Evolutionary conservation across 768 basidiomycete species (phyloP).

Genomic region (Daedalea quercina): DNA sequence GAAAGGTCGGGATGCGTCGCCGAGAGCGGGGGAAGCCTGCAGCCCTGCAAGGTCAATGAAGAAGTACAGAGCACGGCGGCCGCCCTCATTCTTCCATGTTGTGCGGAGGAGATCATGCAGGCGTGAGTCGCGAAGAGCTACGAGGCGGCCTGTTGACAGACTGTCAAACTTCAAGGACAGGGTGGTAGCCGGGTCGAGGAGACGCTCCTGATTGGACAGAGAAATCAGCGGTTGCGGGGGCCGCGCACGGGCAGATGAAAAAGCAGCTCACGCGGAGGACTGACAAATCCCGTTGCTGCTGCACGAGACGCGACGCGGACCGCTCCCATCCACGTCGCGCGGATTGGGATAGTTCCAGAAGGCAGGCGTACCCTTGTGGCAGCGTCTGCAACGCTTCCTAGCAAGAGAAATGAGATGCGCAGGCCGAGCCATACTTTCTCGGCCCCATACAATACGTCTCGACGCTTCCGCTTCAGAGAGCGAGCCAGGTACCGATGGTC

Average conservation of each 20-base stretch:
- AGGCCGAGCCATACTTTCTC: not conserved
- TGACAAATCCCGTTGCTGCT: conserved; percentile 27
- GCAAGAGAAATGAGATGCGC: conserved; percentile 1
- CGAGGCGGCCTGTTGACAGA: conserved; percentile 12
- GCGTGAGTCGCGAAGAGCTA: conserved; percentile 11
- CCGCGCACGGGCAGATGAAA: not conserved
- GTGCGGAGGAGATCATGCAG: conserved; percentile 12
- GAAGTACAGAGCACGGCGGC: conserved; percentile 9
- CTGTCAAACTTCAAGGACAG: conserved; percentile 9
- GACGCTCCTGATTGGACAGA: conserved; percentile 6
- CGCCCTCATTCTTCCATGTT: conserved; percentile 9
- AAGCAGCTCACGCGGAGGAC: conserved; percentile 12
- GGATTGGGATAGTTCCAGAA: conserved; percentile 26
- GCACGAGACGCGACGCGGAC: conserved; percentile 27
- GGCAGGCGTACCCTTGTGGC: conserved; percentile 27
- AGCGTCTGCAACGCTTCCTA: conserved; percentile 24
- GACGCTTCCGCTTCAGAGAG: not conserved
- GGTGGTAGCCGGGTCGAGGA: conserved; percentile 8
- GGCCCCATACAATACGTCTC: not conserved
- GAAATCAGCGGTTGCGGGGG: not conserved
- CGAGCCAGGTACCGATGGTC: not conserved
- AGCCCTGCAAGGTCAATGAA: conserved; percentile 16
- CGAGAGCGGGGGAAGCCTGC: not conserved
- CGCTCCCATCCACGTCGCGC: conserved; percentile 31
- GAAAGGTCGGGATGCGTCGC: not conserved